Evolutionary conservation across 352 stramenopile species (phyloP), one percentile per base, ranked within the genome.

Genomic region (Phytophthora citrophthora): DNA sequence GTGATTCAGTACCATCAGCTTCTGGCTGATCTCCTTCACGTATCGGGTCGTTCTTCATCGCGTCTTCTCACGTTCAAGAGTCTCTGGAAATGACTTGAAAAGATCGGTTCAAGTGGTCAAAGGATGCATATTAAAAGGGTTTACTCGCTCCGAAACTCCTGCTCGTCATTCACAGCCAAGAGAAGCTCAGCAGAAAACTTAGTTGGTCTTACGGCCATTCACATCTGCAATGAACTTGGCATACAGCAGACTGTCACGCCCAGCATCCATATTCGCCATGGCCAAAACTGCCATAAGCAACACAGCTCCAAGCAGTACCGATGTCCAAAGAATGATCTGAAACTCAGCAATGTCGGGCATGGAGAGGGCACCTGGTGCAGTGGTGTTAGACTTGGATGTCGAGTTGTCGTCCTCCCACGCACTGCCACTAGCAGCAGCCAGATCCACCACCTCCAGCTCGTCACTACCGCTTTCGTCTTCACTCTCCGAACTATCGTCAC

Each of bases 291-390:
- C 61, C 44, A 86, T 63, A 20, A 90, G 46, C 29, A 88, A 54
- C 52, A 89, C 51, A 7, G 68, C 61, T 23, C 59, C 82, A 13
- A 95, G 64, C 26, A 86, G 39, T 36, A 95, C 73, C 11, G 81
- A 86, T 34, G 81, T 93, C 87, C 87, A 95, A 31, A 95, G 61
- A 65, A 90, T 84, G 61, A 95, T 91, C 74, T 93, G 86, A 62
- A 80, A 93, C 67, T 90, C 73, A 10, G 74, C 78, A 58, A 95
- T 93, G 29, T 90, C 83, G 10, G 79, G 59, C 44, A 92, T 74
- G 16, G 67, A 79, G 11, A 87, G 32, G 11, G 70, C 55, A 24
- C 65, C 76, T n/a, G 34, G 18, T 20, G 48, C 57, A 10, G 72
- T 81, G 4, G 40, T 41, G 54, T 79, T 82, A 34, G 48, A 39